phyloP scores from a whole-genome alignment of 805 yeast species.

The Metschnikowia bowlesiae region DNA sequence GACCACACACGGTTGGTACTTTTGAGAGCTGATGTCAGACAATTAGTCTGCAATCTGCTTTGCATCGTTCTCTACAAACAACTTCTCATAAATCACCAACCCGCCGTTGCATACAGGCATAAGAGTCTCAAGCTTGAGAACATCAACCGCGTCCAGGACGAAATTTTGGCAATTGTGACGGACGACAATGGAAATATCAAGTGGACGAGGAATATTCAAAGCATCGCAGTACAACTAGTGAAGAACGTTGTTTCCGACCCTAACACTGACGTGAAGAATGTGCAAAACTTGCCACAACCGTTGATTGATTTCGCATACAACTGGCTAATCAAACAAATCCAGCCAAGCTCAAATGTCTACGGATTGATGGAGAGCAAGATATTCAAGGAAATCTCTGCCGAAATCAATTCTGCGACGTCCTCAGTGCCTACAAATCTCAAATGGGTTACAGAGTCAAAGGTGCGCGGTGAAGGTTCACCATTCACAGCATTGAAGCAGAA shows the following conservation, averaged over 20 bases:
- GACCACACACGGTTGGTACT: constrained; percentile 77
- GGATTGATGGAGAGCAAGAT: constrained; percentile 67
- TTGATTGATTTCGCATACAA: constrained; percentile 59
- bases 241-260: constrained; percentile 31
- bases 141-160: constrained; percentile 53
- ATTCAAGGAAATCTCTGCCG: constrained; percentile 36
- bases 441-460: constrained; percentile 4
- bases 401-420: not conserved
- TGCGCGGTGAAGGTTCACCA: constrained; percentile 2
- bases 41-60: constrained; percentile 73
- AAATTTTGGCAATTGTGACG: constrained; percentile 71
- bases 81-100: constrained; percentile 41
- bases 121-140: constrained; percentile 28
- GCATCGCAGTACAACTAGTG: constrained; percentile 65
- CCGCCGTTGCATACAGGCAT: constrained; percentile 18
- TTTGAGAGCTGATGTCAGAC: constrained; percentile 80
- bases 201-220: constrained; percentile 80
- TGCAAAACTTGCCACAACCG: constrained; percentile 30
- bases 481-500: constrained; percentile 7
- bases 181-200: constrained; percentile 84
- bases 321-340: constrained; percentile 83
- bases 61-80: constrained; percentile 72
- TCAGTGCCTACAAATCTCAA: not conserved
- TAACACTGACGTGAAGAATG: constrained; percentile 7
- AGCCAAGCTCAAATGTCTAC: constrained; percentile 74